Evolutionary conservation across 2,329 filamentous ascomycete species (phyloP).

Genomic region (Sclerotinia borealis): DNA sequence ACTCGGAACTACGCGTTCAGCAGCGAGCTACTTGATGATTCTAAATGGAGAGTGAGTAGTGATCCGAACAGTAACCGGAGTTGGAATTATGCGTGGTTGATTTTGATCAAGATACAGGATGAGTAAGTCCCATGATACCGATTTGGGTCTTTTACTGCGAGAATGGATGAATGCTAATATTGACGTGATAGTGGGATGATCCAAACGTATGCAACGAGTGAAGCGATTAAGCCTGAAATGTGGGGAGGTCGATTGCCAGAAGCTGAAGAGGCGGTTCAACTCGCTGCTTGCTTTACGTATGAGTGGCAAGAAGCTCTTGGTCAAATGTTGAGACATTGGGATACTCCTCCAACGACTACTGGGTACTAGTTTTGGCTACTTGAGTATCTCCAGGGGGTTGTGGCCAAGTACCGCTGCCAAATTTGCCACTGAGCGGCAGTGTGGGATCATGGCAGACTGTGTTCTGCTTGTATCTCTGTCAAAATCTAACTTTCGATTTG

Average conservation of each 20-base stretch:
- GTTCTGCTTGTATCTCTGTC: too few relatives aligned
- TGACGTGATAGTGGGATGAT: constrained; percentile 47
- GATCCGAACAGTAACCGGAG: constrained; percentile 63
- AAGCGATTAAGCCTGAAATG: constrained; percentile 61
- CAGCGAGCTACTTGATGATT: constrained; percentile 58
- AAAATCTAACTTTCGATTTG: too few relatives aligned
- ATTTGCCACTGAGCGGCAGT: too few relatives aligned
- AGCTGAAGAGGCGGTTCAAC: constrained; percentile 48
- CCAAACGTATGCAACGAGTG: constrained; percentile 51
- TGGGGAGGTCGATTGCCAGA: constrained; percentile 58
- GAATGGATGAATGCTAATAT: neutral
- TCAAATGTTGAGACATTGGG: constrained; percentile 65
- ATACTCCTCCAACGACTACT: constrained; percentile 51
- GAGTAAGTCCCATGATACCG: constrained; percentile 43
- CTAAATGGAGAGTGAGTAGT: constrained; percentile 54
- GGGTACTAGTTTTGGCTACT: constrained; percentile 37
- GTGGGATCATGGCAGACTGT: too few relatives aligned
- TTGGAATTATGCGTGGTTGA: constrained; percentile 73
- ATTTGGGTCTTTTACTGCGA: neutral
- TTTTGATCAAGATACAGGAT: constrained; percentile 58
- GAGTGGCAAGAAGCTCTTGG: constrained; percentile 63
- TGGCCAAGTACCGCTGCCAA: too few relatives aligned
- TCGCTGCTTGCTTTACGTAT: constrained; percentile 55
- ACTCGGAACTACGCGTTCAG: constrained; percentile 64
- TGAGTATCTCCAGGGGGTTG: neutral